Evolutionary conservation across 148 eudicot genomes (phyloP).

Genomic region (Beta vulgaris): DNA sequence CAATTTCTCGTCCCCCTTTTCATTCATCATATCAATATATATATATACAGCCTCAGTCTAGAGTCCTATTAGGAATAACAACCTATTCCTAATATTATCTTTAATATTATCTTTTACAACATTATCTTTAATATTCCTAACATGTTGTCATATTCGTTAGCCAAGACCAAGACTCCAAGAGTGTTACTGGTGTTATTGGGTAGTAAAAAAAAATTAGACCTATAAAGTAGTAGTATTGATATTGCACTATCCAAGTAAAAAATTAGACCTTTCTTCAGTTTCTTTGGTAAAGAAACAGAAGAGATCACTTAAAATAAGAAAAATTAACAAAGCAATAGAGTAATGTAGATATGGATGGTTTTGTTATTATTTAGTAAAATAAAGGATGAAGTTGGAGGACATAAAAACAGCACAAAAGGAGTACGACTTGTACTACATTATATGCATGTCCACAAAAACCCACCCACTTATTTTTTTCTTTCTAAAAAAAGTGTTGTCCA

Average conservation of each 20-base stretch:
- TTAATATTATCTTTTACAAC: too few relatives aligned
- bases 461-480: slow-evolving; percentile 15
- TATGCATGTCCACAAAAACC: slow-evolving; percentile 9
- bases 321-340: not conserved
- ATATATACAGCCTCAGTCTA: too few relatives aligned
- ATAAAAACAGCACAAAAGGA: slow-evolving; percentile 5
- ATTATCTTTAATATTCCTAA: too few relatives aligned
- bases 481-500: slow-evolving; percentile 4
- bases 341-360: slow-evolving; percentile 1
- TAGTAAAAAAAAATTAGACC: too few relatives aligned
- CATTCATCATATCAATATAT: too few relatives aligned
- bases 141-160: too few relatives aligned
- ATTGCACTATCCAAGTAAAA: not conserved
- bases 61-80: too few relatives aligned
- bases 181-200: too few relatives aligned
- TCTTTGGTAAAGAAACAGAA: not conserved
- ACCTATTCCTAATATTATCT: too few relatives aligned
- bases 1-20: too few relatives aligned
- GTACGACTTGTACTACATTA: not conserved
- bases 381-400: slow-evolving; percentile 1
- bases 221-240: too few relatives aligned
- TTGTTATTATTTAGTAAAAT: not conserved
- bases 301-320: not conserved
- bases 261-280: not conserved
- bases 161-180: too few relatives aligned